Evolutionary conservation across 257 asterid species (phyloP), one percentile per base, ranked within the genome.

Genomic region (Solanum virginianum): DNA sequence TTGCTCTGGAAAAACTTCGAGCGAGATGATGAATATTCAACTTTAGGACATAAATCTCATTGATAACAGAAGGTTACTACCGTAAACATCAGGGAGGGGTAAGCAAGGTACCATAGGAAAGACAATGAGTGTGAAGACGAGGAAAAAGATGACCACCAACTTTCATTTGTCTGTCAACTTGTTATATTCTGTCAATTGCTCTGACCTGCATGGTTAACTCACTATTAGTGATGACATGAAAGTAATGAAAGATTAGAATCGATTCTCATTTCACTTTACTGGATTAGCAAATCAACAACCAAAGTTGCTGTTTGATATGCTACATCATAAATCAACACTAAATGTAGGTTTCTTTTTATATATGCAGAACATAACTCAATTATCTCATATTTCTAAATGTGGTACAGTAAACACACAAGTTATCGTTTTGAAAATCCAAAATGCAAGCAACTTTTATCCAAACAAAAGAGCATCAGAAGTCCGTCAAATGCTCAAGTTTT

Each of bases 201-300:
- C 92, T 36, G 95, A 91, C 94, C 94, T 93, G 93, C 91, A 90
- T 26, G 36, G 82, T 84, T 74, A 85, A 85, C 49, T 86, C 36
- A 66, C 74, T 75, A 81, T 53, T 17, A 81, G 36, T 8, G 62
- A 8, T 2, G 66, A 24, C 68, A 57, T 59, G 59, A 16, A 56
- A 51, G 65, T 9, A 26, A 17, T 10, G 10, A 79, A 24, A 17
- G 65, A 53, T 15, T 79, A 79, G 82, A 16, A 79, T 53, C 12
- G 45, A 18, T 79, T 26, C 29, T 53, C 49, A 72, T 1, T 45
- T n/a, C 22, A 29, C 54, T 79, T 53, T 51, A 79, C 0, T 24
- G 6, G 16, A 79, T 79, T 26, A 77, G 6, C 29, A 53, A 11
- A 6, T 3, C 18, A 0, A 79, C 83, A 79, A 4, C 29, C 29